Evolutionary conservation across 306 rosid species (phyloP).

Genomic region (Hylodesmum podocarpum): DNA sequence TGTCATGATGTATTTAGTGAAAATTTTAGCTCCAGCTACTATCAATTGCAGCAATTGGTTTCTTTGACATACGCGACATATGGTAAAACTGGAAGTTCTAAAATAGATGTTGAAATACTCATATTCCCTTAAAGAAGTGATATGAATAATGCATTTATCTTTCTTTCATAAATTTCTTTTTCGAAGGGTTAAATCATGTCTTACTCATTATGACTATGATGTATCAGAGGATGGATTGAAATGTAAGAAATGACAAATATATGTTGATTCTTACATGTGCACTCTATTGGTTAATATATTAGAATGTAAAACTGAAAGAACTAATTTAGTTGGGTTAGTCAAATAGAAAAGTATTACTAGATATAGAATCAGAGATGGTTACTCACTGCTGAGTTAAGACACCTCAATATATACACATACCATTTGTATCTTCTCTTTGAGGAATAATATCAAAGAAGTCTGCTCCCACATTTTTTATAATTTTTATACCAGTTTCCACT

Average conservation of each 20-base stretch:
- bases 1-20: background rate
- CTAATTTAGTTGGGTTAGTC: no score
- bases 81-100: background rate
- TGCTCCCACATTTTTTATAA: background rate
- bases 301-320: no score
- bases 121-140: background rate
- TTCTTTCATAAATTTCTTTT: conserved; percentile 2
- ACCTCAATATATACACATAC: no score
- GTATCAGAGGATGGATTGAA: background rate
- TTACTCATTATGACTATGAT: background rate
- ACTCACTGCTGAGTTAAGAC: no score
- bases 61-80: background rate
- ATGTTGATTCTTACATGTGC: background rate
- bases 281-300: no score
- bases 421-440: no score
- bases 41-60: background rate
- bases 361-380: no score
- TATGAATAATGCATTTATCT: background rate
- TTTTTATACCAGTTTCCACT: background rate
- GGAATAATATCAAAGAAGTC: no score
- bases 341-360: no score
- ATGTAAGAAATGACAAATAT: background rate
- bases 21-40: background rate
- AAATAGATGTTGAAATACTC: background rate
- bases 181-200: background rate